Conservation (phyloP, 2,329 filamentous ascomycete species). For the Phoma sp. region DNA sequence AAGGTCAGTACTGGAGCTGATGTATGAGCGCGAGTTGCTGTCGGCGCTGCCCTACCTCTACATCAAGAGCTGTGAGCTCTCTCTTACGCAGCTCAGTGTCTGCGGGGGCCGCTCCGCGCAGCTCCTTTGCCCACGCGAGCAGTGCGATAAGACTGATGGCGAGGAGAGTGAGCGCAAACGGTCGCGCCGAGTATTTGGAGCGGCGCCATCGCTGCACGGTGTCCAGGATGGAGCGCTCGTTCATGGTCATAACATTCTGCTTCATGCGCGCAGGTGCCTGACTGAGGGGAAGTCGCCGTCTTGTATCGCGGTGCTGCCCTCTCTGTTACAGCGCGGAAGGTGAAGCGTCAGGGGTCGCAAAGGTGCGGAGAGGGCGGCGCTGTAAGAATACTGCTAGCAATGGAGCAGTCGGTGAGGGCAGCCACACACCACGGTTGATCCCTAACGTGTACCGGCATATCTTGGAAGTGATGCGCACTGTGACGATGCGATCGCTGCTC, state of each 20-base stretch:
- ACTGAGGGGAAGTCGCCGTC: background rate
- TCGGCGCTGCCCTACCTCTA: conserved; percentile 36
- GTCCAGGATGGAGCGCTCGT: conserved; percentile 24
- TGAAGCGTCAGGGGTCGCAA: conserved; percentile 22
- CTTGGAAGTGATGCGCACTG: conserved; percentile 10
- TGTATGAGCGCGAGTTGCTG: background rate
- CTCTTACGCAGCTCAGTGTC: conserved; percentile 21
- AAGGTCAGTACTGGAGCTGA: background rate
- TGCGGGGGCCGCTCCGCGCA: conserved; percentile 1
- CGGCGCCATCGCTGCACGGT: conserved; percentile 35
- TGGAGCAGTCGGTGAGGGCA: background rate
- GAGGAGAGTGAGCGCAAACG: conserved; percentile 44
- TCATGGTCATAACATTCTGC: conserved; percentile 31
- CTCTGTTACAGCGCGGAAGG: conserved; percentile 16
- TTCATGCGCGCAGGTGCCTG: conserved; percentile 14
- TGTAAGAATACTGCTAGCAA: background rate
- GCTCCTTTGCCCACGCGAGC: conserved; percentile 35
- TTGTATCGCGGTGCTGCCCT: conserved; percentile 2
- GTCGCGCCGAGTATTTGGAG: conserved; percentile 44
- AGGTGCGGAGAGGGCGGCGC: conserved; percentile 1
- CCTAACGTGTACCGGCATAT: conserved; percentile 5
- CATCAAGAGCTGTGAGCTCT: conserved; percentile 34
- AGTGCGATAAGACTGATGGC: conserved; percentile 37
- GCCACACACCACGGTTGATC: conserved; percentile 3
- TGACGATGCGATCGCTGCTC: conserved; percentile 2